These are phyloP conservation scores for Colletotrichum abscissum DNA, from an alignment of 2,329 filamentous ascomycete species.

Conservation along the genomic window DNA sequence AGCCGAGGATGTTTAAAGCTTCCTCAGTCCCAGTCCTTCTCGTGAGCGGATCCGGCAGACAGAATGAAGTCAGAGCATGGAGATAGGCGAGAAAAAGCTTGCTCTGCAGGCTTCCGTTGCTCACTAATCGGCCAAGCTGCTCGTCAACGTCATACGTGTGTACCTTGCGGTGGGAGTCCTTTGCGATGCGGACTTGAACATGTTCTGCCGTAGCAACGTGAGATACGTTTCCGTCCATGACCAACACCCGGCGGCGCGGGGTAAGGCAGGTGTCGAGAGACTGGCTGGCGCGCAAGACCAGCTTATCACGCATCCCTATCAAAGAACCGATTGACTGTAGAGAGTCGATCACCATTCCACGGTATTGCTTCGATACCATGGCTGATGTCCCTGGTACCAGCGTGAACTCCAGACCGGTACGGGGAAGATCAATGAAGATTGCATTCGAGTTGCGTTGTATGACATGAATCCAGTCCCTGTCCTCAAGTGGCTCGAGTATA, in stretches of 20 bases:
- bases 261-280: conserved; percentile 50
- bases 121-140: conserved; percentile 59
- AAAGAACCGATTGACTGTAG: conserved; percentile 59
- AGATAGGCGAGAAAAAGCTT: conserved; percentile 64
- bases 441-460: not conserved
- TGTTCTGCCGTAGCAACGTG: conserved; percentile 41
- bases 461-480: not conserved
- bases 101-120: conserved; percentile 63
- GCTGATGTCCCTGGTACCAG: not conserved
- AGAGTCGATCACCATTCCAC: conserved; percentile 59
- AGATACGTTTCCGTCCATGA: conserved; percentile 20
- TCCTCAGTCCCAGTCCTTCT: conserved; percentile 64
- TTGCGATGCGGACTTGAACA: conserved; percentile 49
- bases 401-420: not conserved
- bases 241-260: conserved; percentile 44
- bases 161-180: conserved; percentile 31
- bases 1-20: conserved; percentile 59
- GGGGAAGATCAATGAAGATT: not conserved
- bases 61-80: conserved; percentile 64
- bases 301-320: conserved; percentile 59
- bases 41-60: conserved; percentile 62
- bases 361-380: conserved; percentile 60
- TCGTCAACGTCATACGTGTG: conserved; percentile 62
- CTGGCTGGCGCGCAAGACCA: conserved; percentile 53
- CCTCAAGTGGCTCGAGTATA: not conserved